phyloP scores from a whole-genome alignment of 2,329 filamentous ascomycete species.

The Emericellopsis atlantica region DNA sequence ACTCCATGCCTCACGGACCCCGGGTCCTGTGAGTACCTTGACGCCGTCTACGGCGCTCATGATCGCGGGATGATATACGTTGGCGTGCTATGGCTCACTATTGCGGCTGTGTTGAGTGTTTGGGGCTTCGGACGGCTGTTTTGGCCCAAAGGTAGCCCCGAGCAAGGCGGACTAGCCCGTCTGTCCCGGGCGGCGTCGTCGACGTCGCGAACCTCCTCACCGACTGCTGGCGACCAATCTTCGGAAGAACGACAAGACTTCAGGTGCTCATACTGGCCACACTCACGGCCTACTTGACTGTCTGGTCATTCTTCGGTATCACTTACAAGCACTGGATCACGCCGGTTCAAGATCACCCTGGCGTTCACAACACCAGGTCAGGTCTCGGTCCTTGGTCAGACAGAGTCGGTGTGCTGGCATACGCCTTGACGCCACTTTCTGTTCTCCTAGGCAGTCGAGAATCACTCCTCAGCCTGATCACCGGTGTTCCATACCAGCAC shows the following conservation, averaged over 20 bases:
- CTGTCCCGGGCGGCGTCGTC: constrained; percentile 23
- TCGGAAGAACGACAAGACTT: constrained; percentile 55
- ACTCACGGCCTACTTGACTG: constrained; percentile 46
- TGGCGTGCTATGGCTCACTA: constrained; percentile 34
- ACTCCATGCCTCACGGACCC: constrained; percentile 31
- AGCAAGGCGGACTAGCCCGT: constrained; percentile 11
- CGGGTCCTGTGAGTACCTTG: constrained; percentile 35
- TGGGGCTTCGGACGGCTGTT: constrained; percentile 18
- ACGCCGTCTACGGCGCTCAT: constrained; percentile 35
- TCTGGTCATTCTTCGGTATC: constrained; percentile 60
- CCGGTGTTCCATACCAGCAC: constrained; percentile 61
- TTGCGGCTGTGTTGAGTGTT: constrained; percentile 27
- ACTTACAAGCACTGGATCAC: constrained; percentile 57
- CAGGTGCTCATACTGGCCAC: constrained; percentile 50
- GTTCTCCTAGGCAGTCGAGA: constrained; percentile 55
- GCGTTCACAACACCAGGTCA: constrained; percentile 49
- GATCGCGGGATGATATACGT: constrained; percentile 35
- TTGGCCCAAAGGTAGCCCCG: neutral
- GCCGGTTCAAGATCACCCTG: constrained; percentile 43
- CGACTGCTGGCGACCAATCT: constrained; percentile 45
- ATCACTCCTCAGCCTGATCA: constrained; percentile 55
- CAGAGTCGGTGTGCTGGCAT: constrained; percentile 57
- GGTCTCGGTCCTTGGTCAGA: constrained; percentile 56
- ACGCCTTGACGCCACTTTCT: constrained; percentile 60
- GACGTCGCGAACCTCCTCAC: constrained; percentile 41